These are phyloP conservation scores for Yamadazyma tumulicola DNA, from an alignment of 805 yeast genomes.

Conservation along the genomic window DNA sequence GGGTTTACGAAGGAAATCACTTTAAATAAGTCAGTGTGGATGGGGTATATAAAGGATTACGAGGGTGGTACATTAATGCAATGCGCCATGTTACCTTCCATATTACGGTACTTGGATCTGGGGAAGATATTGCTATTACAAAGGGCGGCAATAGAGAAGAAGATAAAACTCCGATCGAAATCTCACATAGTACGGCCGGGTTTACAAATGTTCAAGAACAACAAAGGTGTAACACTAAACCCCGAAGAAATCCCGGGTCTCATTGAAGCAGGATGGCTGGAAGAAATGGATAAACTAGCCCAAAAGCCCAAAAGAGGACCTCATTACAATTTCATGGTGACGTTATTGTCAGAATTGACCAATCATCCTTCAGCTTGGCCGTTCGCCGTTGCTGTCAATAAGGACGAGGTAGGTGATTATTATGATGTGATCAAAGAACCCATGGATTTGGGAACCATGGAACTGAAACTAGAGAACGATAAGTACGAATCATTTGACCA, in stretches of 20 bases:
- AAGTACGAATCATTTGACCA: slow-evolving; percentile 88
- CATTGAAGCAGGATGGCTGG: slow-evolving; percentile 94
- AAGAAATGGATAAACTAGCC: slow-evolving; percentile 96
- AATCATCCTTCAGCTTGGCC: slow-evolving; percentile 99
- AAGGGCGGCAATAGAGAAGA: slow-evolving; percentile 84
- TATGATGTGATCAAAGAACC: slow-evolving; percentile 96
- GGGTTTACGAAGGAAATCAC: slow-evolving; percentile 96
- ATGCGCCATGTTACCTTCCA: slow-evolving; percentile 86
- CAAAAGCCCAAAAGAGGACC: slow-evolving; percentile 93
- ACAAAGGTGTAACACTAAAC: slow-evolving; percentile 51
- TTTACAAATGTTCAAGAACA: slow-evolving; percentile 57
- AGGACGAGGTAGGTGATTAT: slow-evolving; percentile 93
- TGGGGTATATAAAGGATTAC: slow-evolving; percentile 98
- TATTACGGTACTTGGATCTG: slow-evolving; percentile 79
- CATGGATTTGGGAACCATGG: slow-evolving; percentile 97
- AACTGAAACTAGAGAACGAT: slow-evolving; percentile 85
- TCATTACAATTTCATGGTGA: slow-evolving; percentile 91
- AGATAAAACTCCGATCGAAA: slow-evolving; percentile 73
- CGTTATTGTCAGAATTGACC: slow-evolving; percentile 79
- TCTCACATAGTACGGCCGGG: slow-evolving; percentile 85
- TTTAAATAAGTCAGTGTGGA: slow-evolving; percentile 83
- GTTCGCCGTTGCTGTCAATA: slow-evolving; percentile 86
- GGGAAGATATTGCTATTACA: slow-evolving; percentile 82
- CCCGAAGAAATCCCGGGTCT: slow-evolving; percentile 86
- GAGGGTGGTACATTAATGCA: slow-evolving; percentile 99